These are phyloP conservation scores for Fonsecaea erecta DNA, from an alignment of 2,329 filamentous ascomycete genomes.

Conservation along the genomic window DNA sequence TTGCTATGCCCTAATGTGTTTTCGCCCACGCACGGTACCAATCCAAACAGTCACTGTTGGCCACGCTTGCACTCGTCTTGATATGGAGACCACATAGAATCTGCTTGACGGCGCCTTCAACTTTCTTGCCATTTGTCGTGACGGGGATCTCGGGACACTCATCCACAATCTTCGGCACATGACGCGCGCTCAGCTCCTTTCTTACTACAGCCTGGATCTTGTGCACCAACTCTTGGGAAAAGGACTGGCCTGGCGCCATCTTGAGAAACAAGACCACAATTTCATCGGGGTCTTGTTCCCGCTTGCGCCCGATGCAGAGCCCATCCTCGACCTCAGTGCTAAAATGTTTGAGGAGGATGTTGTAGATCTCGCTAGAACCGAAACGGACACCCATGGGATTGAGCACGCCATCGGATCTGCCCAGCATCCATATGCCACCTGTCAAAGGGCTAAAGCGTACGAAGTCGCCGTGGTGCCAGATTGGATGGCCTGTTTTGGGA, in stretches of 20 bases:
- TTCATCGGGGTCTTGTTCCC: conserved; percentile 76
- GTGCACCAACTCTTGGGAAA: conserved; percentile 64
- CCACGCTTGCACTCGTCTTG: conserved; percentile 90
- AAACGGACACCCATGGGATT: conserved; percentile 93
- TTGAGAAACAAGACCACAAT: conserved; percentile 88
- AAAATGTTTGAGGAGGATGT: conserved; percentile 85
- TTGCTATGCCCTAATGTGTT: conserved; percentile 16
- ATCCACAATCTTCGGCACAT: conserved; percentile 84
- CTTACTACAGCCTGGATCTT: conserved; percentile 72
- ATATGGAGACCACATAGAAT: conserved; percentile 86
- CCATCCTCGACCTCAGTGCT: conserved; percentile 78
- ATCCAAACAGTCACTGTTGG: conserved; percentile 82
- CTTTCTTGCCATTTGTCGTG: conserved; percentile 96
- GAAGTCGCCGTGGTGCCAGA: conserved; percentile 96
- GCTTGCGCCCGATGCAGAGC: conserved; percentile 79
- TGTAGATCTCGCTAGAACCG: conserved; percentile 94
- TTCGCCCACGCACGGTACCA: conserved; percentile 83
- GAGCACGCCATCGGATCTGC: conserved; percentile 86
- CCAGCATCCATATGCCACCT: conserved; percentile 85
- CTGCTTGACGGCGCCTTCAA: conserved; percentile 95
- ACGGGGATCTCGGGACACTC: conserved; percentile 85
- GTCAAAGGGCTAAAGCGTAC: conserved; percentile 72
- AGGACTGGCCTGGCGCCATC: conserved; percentile 63
- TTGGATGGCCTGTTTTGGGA: conserved; percentile 47
- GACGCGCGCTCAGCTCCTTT: conserved; percentile 80